Conservation (phyloP, 139 green algal genomes). For the Chlorella sp. region DNA sequence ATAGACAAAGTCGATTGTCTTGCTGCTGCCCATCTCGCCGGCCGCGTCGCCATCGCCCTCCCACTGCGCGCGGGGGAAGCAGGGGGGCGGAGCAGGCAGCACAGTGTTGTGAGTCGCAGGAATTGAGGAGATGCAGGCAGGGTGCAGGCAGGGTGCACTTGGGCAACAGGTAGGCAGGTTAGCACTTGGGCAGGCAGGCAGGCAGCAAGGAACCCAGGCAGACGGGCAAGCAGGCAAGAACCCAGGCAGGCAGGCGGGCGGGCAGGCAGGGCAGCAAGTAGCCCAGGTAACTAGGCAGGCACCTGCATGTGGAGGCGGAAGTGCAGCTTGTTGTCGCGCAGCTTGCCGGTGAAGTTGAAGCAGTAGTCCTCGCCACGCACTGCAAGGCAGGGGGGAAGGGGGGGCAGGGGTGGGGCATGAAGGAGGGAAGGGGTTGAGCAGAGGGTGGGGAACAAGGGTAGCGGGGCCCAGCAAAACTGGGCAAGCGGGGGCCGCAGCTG, state of each 20-base stretch:
- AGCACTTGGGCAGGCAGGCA: background rate
- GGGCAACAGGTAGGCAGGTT: background rate
- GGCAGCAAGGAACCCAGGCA: background rate
- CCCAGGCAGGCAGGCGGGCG: background rate
- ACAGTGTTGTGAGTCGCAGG: background rate
- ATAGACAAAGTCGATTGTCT: slow-evolving; percentile 98
- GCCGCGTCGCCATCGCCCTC: slow-evolving; percentile 51
- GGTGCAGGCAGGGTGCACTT: background rate
- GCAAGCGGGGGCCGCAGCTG: no score
- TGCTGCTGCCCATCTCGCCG: slow-evolving; percentile 21
- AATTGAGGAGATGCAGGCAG: background rate
- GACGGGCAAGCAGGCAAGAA: background rate
- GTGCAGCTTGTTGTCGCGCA: slow-evolving; percentile 85
- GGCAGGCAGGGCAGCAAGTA: background rate
- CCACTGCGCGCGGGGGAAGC: slow-evolving; percentile 38
- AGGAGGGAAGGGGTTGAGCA: no score
- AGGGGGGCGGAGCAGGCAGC: background rate
- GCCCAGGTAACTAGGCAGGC: background rate
- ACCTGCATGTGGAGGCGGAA: slow-evolving; percentile 84
- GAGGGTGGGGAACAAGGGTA: background rate
- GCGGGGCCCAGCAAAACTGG: no score
- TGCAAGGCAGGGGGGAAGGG: background rate
- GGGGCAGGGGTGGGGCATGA: background rate
- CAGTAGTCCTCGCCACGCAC: slow-evolving; percentile 91
- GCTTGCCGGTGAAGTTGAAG: slow-evolving; percentile 86